phyloP scores from a whole-genome alignment of 495 filamentous ascomycete species.

The Hypoxylon crocopeplum region DNA sequence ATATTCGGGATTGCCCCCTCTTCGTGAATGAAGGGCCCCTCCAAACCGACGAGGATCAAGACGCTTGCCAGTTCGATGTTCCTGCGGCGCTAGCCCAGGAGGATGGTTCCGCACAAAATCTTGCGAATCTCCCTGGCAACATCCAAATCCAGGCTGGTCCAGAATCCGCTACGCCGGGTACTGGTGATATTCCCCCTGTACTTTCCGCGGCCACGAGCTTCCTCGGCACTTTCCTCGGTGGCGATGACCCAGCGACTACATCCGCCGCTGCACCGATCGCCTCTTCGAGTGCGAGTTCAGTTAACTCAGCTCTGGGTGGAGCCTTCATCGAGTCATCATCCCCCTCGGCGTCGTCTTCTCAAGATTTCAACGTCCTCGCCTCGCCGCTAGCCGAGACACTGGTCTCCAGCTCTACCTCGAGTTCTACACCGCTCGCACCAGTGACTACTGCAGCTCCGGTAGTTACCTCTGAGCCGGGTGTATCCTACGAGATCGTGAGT shows the following conservation, averaged over 20 bases:
- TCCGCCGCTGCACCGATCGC: conserved; percentile 9
- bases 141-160: conserved; percentile 47
- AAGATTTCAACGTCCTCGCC: conserved; percentile 31
- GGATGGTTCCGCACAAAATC: conserved; percentile 38
- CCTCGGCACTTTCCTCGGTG: conserved; percentile 22
- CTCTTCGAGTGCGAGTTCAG: conserved; percentile 29
- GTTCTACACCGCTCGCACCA: conserved; percentile 10
- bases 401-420: conserved; percentile 7
- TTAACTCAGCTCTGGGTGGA: conserved; percentile 18
- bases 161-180: conserved; percentile 40
- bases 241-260: conserved; percentile 15
- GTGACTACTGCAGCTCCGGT: conserved; percentile 34
- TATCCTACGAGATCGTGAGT: conserved; percentile 45
- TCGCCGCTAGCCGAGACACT: conserved; percentile 7
- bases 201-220: conserved; percentile 32
- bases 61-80: conserved; percentile 45
- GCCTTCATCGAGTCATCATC: conserved; percentile 28
- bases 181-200: conserved; percentile 9
- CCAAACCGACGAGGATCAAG: conserved; percentile 44
- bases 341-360: conserved; percentile 16
- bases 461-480: conserved; percentile 29
- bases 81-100: conserved; percentile 43
- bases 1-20: conserved; percentile 61
- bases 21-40: conserved; percentile 52
- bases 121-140: conserved; percentile 48